Evolutionary conservation across 129 eudicot species (phyloP).

Genomic region (Artemisia tridentata): DNA sequence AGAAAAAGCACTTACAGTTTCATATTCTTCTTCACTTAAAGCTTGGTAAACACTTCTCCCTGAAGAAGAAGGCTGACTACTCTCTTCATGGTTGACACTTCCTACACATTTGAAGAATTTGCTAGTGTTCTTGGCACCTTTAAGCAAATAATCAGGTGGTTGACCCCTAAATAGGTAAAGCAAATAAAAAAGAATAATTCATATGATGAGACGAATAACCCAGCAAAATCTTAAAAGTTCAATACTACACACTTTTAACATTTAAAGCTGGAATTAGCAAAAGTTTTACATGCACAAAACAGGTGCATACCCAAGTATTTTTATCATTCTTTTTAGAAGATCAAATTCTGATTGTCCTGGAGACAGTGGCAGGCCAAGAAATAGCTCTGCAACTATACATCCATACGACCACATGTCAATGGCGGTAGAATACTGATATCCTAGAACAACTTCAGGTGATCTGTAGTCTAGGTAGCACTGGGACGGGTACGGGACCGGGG

Average conservation of each 20-base stretch:
- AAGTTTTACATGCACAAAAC: neutral
- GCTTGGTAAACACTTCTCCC: slow-evolving; percentile 70
- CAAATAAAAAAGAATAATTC: slow-evolving; percentile 15
- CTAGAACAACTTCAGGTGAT: slow-evolving; percentile 99
- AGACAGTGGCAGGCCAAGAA: slow-evolving; percentile 93
- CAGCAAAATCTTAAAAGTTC: neutral
- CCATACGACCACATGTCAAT: slow-evolving; percentile 99
- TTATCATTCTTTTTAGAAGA: slow-evolving; percentile 86
- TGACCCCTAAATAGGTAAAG: slow-evolving; percentile 59
- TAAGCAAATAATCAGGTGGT: slow-evolving; percentile 92
- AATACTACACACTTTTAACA: too few relatives aligned
- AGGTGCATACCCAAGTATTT: slow-evolving; percentile 73
- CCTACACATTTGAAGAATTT: slow-evolving; percentile 87
- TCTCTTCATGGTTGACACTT: slow-evolving; percentile 56
- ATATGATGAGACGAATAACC: neutral
- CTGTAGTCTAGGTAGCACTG: too few relatives aligned
- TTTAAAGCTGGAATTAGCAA: too few relatives aligned
- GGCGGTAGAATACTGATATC: slow-evolving; percentile 95
- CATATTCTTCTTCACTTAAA: slow-evolving; percentile 87
- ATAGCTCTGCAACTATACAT: slow-evolving; percentile 96
- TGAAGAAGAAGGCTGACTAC: slow-evolving; percentile 38
- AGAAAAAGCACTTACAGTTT: slow-evolving; percentile 57
- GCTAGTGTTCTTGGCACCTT: slow-evolving; percentile 82
- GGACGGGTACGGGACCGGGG: too few relatives aligned
- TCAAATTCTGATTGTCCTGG: slow-evolving; percentile 98